A percentile compares a stretch with the other conserved stretches of the same genome.
phyloP scores from a whole-genome alignment of 495 filamentous ascomycete species.

The Aspergillus nidulans region DNA sequence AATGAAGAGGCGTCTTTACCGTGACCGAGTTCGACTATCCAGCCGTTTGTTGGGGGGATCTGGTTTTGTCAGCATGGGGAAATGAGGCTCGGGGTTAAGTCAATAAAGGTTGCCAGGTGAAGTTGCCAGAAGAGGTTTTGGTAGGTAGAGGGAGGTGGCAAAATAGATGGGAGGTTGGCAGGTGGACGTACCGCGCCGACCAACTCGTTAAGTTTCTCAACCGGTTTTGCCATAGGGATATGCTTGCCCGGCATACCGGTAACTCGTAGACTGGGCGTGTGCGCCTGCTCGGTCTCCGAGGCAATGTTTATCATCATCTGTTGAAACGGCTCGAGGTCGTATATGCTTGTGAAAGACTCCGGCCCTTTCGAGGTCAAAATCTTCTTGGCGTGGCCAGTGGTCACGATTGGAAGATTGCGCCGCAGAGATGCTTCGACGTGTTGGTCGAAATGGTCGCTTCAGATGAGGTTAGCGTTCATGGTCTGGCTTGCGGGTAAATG shows the following conservation, averaged over 20 bases:
- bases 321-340: conserved; percentile 53
- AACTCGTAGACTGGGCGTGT: conserved; percentile 41
- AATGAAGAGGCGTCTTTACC: conserved; percentile 1
- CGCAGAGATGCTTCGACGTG: conserved; percentile 55
- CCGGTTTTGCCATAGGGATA: conserved; percentile 49
- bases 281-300: not conserved
- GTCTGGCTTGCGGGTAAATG: not conserved
- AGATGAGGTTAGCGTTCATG: not conserved
- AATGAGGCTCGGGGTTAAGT: too few relatives aligned
- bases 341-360: conserved; percentile 52
- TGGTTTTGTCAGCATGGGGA: conserved; percentile 7
- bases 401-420: conserved; percentile 58
- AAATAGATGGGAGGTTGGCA: too few relatives aligned
- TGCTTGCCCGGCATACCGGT: conserved; percentile 71
- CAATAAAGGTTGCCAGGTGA: too few relatives aligned
- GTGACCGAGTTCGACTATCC: conserved; percentile 64
- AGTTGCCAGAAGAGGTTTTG: too few relatives aligned
- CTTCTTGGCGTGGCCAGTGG: conserved; percentile 57
- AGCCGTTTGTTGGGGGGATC: conserved; percentile 69
- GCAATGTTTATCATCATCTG: conserved; percentile 46
- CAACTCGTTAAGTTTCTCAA: conserved; percentile 49
- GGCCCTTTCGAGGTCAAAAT: conserved; percentile 40
- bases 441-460: conserved; percentile 60
- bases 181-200: conserved; percentile 48
- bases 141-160: too few relatives aligned